These are phyloP conservation scores for Medicago arabica DNA, from an alignment of 306 rosid species.

Conservation along the genomic window DNA sequence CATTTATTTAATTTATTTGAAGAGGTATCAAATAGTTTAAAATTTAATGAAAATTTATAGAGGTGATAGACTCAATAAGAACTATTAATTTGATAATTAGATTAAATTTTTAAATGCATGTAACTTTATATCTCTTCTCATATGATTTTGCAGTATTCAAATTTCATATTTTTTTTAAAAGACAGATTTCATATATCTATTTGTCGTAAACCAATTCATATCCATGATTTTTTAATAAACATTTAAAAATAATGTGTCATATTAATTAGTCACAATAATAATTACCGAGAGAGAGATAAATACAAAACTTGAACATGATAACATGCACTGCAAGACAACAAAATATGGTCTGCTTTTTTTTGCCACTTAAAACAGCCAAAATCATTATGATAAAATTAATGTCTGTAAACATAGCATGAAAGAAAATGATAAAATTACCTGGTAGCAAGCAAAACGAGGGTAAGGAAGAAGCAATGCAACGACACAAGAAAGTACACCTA, in stretches of 20 bases:
- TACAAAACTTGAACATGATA: background rate
- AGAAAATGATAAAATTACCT: slow-evolving; percentile 16
- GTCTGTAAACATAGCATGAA: background rate
- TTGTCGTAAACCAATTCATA: background rate
- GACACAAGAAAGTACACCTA: slow-evolving; percentile 70
- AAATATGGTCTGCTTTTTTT: background rate
- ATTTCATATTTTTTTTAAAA: too few species aligned
- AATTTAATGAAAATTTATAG: too few species aligned
- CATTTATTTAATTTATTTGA: too few species aligned
- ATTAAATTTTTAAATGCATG: background rate
- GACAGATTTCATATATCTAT: background rate
- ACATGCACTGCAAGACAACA: background rate
- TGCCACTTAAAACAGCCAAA: background rate
- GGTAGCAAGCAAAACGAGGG: slow-evolving; percentile 47
- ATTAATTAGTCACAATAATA: background rate
- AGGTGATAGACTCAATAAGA: too few species aligned
- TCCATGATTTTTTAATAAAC: too few species aligned
- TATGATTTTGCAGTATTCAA: background rate
- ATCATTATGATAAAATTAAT: background rate
- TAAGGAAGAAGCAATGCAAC: slow-evolving; percentile 66
- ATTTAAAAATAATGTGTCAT: background rate
- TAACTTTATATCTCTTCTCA: background rate
- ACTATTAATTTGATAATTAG: too few species aligned
- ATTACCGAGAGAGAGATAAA: too few species aligned
- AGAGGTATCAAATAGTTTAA: too few species aligned